These are phyloP conservation scores for Diaporthe velutina DNA, from an alignment of 2,329 filamentous ascomycete species.

Conservation along the genomic window DNA sequence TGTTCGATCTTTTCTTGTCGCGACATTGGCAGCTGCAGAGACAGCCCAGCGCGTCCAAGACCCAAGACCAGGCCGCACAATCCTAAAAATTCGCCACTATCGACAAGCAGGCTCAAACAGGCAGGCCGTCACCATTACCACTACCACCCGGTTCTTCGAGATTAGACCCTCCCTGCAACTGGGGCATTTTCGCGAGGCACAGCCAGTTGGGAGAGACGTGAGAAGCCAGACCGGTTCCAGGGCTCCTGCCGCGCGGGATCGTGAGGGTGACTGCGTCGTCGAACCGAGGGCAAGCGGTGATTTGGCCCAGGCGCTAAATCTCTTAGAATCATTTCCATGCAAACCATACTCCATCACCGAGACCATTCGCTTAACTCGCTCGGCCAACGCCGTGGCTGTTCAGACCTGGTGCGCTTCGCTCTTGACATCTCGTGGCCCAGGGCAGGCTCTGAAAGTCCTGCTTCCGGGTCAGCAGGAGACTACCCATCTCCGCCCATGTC, in stretches of 20 bases:
- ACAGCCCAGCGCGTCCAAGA: slow-evolving; percentile 7
- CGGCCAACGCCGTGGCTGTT: slow-evolving; percentile 70
- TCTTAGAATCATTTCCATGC: slow-evolving; percentile 62
- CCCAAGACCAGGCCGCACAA: not conserved
- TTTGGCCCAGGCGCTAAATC: slow-evolving; percentile 42
- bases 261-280: slow-evolving; percentile 37
- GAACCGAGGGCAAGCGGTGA: slow-evolving; percentile 46
- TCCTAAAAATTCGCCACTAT: slow-evolving; percentile 26
- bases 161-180: not conserved
- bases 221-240: slow-evolving; percentile 13
- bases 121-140: slow-evolving; percentile 3
- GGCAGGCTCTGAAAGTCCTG: slow-evolving; percentile 66
- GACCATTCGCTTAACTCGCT: slow-evolving; percentile 61
- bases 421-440: slow-evolving; percentile 69
- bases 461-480: slow-evolving; percentile 68
- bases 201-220: not conserved
- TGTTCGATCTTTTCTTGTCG: not conserved
- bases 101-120: slow-evolving; percentile 25
- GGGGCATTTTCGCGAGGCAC: not conserved
- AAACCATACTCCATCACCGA: slow-evolving; percentile 60
- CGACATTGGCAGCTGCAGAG: slow-evolving; percentile 31
- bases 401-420: slow-evolving; percentile 66
- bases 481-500: slow-evolving; percentile 83
- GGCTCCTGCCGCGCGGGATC: slow-evolving; percentile 41
- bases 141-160: slow-evolving; percentile 6